Evolutionary conservation across 345 rosid genomes (phyloP).

Genomic region (Melastoma malabathricum): DNA sequence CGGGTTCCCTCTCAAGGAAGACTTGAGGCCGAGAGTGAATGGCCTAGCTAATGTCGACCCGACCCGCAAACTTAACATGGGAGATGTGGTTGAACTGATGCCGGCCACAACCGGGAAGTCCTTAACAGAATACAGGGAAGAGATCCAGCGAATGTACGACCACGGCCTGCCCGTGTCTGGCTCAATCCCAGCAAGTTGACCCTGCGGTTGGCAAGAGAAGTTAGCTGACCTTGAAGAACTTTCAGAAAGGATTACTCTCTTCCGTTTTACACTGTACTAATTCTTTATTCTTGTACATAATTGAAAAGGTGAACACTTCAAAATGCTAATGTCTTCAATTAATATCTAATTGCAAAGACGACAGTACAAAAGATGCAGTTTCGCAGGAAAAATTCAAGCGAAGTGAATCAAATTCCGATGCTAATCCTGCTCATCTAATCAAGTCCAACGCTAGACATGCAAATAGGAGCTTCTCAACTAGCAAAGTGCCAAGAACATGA

Average conservation of each 20-base stretch:
- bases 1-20: conserved; percentile 69
- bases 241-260: too few relatives aligned
- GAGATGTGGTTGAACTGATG: conserved; percentile 89
- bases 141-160: conserved; percentile 86
- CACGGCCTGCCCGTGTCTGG: conserved; percentile 21
- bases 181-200: background rate
- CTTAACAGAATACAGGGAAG: conserved; percentile 75
- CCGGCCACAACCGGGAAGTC: conserved; percentile 75
- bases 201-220: conserved; percentile 5
- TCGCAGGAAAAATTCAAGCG: too few relatives aligned
- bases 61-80: conserved; percentile 65
- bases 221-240: background rate
- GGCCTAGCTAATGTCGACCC: conserved; percentile 48
- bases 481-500: too few relatives aligned
- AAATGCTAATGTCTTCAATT: too few relatives aligned
- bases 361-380: too few relatives aligned
- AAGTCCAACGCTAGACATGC: too few relatives aligned
- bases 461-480: too few relatives aligned
- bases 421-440: too few relatives aligned
- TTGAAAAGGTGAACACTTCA: too few relatives aligned
- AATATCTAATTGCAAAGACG: too few relatives aligned
- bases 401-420: too few relatives aligned
- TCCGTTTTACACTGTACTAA: background rate
- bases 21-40: conserved; percentile 75
- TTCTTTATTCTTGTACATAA: background rate